These are phyloP conservation scores for Aureobasidium subglaciale DNA, from an alignment of 2,329 filamentous ascomycete genomes.

Conservation along the genomic window DNA sequence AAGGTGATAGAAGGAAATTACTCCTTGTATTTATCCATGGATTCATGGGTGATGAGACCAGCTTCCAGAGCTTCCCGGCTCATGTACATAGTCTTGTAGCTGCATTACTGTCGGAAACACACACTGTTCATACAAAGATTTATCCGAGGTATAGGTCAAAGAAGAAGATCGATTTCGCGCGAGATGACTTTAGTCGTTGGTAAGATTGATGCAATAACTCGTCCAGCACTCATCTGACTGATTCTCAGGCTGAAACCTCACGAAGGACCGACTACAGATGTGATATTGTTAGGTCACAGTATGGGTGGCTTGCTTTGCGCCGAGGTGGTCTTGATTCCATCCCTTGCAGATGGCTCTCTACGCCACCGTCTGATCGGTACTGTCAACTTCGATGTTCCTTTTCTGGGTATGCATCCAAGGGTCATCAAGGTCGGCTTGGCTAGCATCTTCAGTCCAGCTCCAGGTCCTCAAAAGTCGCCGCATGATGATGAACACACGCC, in stretches of 20 bases:
- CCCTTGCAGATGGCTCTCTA: constrained; percentile 37
- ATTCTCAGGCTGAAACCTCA: constrained; percentile 61
- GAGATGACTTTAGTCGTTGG: constrained; percentile 78
- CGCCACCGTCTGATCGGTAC: constrained; percentile 73
- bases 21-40: constrained; percentile 82
- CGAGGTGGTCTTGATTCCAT: constrained; percentile 62
- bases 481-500: neutral
- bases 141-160: constrained; percentile 76
- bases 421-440: constrained; percentile 75
- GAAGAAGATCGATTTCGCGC: constrained; percentile 62
- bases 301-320: constrained; percentile 81
- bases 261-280: constrained; percentile 65
- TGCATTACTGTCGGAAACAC: constrained; percentile 59
- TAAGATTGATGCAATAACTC: constrained; percentile 27
- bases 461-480: constrained; percentile 1
- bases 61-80: constrained; percentile 79
- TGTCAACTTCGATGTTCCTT: constrained; percentile 77
- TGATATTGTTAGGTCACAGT: constrained; percentile 78
- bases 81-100: constrained; percentile 74
- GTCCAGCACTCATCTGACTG: neutral
- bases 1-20: constrained; percentile 46
- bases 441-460: constrained; percentile 58
- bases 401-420: constrained; percentile 81
- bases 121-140: constrained; percentile 79
- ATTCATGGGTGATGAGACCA: constrained; percentile 82